Base-by-base conservation (phyloP, 2,329 filamentous ascomycete species). In the Tolypocladium amazonense region DNA sequence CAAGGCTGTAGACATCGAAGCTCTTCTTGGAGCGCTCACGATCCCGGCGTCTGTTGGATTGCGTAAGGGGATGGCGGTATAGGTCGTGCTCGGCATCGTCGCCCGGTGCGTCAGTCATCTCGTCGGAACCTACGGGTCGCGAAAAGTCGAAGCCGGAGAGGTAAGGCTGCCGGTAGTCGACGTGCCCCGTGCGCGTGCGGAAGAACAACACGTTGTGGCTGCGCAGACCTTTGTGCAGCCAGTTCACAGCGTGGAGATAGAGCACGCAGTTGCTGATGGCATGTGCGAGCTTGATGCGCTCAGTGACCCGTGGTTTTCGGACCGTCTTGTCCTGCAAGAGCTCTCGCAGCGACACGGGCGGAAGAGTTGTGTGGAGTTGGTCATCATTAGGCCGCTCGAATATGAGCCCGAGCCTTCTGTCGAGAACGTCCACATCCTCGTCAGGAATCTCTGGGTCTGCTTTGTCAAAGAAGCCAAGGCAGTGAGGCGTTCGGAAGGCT, bases 141-240 rank as follows among this genome's bases (percentile, higher is more conserved):
- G 78, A 76, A 64, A 80, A 83, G 62, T 83, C 81, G 68, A 84
- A 84, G 39, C 81, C 81, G 0, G 76, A 79, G 45, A 83, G 70
- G 61, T 74, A 77, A 0, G 79, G 79, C 38, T 71, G 68, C 12
- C 64, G 62, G 59, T 75, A 76, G 60, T 77, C 71, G 50, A 78
- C 69, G 27, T 62, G 58, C 61, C 68, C 70, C 27, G 60, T 54
- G 35, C 60, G 60, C 35, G 65, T 62, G 38, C 70, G 70, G 65
- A 81, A 82, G 67, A 84, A 82, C 14, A 84, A 66, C 37, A 84
- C 73, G 65, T 81, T 83, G 59, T 79, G 72, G 60, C 76, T 78
- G 15, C 81, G 77, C 6, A 84, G 72, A n/a, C 80, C 80, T 64
- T 85, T 84, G 71, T 84, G 81, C 7, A 84, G 73, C 81, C 81